Evolutionary conservation across 164 flowering plant genomes (phyloP).

Genomic region (Amborella trichopoda): DNA sequence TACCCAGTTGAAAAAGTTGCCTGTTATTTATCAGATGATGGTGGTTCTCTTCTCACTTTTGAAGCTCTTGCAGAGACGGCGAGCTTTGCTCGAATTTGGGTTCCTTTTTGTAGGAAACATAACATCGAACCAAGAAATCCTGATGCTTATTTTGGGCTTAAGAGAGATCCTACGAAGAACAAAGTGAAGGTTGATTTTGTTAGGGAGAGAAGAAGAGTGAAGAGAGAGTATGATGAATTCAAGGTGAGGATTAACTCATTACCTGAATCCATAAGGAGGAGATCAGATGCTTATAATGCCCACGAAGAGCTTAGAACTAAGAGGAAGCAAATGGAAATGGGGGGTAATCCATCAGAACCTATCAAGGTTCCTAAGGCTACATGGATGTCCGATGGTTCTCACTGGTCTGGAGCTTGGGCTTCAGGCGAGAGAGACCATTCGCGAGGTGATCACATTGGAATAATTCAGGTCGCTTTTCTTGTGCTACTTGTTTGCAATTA

Average conservation of each 20-base stretch:
- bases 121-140: slow-evolving; percentile 74
- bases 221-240: slow-evolving; percentile 91
- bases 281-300: slow-evolving; percentile 87
- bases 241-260: slow-evolving; percentile 82
- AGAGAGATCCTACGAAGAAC: slow-evolving; percentile 67
- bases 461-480: slow-evolving; percentile 60
- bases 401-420: slow-evolving; percentile 92
- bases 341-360: slow-evolving; percentile 32
- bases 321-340: slow-evolving; percentile 57
- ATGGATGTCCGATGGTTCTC: slow-evolving; percentile 94
- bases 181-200: slow-evolving; percentile 79
- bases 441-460: slow-evolving; percentile 81
- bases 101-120: slow-evolving; percentile 83
- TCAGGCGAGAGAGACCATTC: slow-evolving; percentile 59
- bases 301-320: slow-evolving; percentile 54
- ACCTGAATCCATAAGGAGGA: slow-evolving; percentile 74
- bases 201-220: slow-evolving; percentile 68
- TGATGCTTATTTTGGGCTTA: slow-evolving; percentile 75
- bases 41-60: slow-evolving; percentile 76
- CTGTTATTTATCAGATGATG: slow-evolving; percentile 82
- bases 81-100: slow-evolving; percentile 76
- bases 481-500: not conserved
- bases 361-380: slow-evolving; percentile 68
- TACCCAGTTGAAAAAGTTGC: slow-evolving; percentile 88
- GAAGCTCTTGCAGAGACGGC: slow-evolving; percentile 93